Conservation (phyloP, 2,329 filamentous ascomycete species). For the Bipolaris zeicola region DNA sequence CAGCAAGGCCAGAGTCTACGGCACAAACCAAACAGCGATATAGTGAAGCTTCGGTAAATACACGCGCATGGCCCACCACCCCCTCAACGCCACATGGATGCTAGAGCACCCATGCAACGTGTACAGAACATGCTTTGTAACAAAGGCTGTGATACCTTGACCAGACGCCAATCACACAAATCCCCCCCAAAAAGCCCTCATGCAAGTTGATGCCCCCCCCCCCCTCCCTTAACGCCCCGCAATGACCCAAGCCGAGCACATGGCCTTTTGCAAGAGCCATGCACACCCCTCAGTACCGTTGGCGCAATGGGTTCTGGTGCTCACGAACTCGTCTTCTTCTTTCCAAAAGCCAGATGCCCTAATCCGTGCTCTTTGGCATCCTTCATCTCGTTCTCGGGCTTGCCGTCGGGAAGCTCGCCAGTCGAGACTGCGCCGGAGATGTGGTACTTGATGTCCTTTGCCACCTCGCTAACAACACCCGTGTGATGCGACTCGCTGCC, state of each 20-base stretch:
- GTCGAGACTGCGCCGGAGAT: constrained; percentile 44
- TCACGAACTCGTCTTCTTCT: constrained; percentile 29
- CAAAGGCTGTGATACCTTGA: constrained; percentile 33
- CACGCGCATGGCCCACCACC: not conserved
- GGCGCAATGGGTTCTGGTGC: not conserved
- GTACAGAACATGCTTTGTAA: constrained; percentile 27
- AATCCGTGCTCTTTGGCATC: constrained; percentile 42
- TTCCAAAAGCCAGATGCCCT: constrained; percentile 37
- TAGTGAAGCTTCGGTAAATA: no score
- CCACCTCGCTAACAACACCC: constrained; percentile 26
- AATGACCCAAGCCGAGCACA: not conserved
- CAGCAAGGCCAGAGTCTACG: no score
- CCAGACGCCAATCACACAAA: constrained; percentile 11
- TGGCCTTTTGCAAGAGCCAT: not conserved
- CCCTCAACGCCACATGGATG: constrained; percentile 32
- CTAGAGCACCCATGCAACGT: constrained; percentile 34
- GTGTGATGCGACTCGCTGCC: constrained; percentile 24
- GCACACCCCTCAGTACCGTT: not conserved
- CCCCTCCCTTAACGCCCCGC: constrained; percentile 8
- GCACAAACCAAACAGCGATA: no score
- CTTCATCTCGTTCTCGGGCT: constrained; percentile 49
- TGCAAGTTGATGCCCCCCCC: constrained; percentile 9
- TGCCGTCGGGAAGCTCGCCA: constrained; percentile 51
- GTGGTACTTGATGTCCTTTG: constrained; percentile 38
- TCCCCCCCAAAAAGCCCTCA: constrained; percentile 5